These are phyloP conservation scores for Coelastrella sp. DNA, from an alignment of 139 green algal species.

Conservation along the genomic window DNA sequence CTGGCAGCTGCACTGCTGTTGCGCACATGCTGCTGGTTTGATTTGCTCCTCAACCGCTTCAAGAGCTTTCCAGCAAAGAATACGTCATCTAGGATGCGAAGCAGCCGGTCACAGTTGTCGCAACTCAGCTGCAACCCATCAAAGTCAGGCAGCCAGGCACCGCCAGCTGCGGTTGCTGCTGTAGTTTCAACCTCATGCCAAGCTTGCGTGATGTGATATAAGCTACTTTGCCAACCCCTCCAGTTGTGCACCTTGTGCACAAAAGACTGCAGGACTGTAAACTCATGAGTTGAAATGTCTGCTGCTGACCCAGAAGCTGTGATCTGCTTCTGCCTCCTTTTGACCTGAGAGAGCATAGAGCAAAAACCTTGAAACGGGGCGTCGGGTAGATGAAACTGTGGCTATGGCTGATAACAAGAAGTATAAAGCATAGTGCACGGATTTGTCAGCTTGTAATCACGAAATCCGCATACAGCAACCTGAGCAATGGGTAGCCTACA, in stretches of 20 bases:
- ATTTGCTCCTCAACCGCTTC: neutral
- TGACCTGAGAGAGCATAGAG: too few species aligned
- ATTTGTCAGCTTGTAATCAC: too few species aligned
- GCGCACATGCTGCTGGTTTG: slow-evolving; percentile 2
- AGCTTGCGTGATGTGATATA: slow-evolving; percentile 5
- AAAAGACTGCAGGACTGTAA: slow-evolving; percentile 19
- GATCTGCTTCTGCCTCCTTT: neutral
- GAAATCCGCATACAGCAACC: too few species aligned
- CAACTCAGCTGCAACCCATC: neutral
- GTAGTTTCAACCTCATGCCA: slow-evolving; percentile 19
- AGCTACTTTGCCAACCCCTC: slow-evolving; percentile 7
- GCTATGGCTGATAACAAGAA: too few species aligned
- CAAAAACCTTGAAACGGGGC: too few species aligned
- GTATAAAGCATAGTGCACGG: too few species aligned
- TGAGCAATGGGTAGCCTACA: too few species aligned
- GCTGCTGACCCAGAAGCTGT: neutral
- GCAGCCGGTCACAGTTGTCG: neutral
- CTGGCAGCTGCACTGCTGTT: neutral
- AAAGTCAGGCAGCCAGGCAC: slow-evolving; percentile 31
- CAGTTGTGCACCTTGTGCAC: slow-evolving; percentile 8
- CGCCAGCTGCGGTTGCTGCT: slow-evolving; percentile 1
- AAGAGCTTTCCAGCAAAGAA: slow-evolving; percentile 28
- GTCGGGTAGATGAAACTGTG: too few species aligned
- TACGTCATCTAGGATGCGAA: neutral
- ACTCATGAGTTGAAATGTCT: slow-evolving; percentile 15